These are phyloP conservation scores for Aspergillus texensis DNA, from an alignment of 2,329 filamentous ascomycete species.

Conservation along the genomic window DNA sequence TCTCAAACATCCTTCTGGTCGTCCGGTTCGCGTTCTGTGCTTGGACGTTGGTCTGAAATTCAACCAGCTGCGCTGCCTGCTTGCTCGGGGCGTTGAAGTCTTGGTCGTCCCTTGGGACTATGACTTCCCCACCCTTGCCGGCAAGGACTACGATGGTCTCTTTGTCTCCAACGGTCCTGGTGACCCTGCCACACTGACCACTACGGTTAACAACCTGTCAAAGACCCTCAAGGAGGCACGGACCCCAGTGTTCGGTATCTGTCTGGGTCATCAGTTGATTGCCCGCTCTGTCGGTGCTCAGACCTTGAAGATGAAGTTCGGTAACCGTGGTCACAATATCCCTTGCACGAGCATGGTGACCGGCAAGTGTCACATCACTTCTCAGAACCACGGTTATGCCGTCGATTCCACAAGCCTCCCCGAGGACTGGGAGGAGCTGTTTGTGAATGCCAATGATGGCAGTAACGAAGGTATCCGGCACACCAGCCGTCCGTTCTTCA, in stretches of 20 bases:
- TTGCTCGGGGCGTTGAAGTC: slow-evolving; percentile 89
- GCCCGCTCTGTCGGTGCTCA: slow-evolving; percentile 82
- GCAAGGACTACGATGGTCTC: slow-evolving; percentile 88
- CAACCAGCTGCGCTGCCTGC: slow-evolving; percentile 93
- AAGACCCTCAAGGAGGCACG: slow-evolving; percentile 75
- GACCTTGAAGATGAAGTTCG: slow-evolving; percentile 98
- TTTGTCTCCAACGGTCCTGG: slow-evolving; percentile 98
- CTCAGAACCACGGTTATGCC: slow-evolving; percentile 96
- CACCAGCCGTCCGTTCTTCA: slow-evolving; percentile 84
- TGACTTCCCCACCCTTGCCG: slow-evolving; percentile 75
- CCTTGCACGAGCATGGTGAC: slow-evolving; percentile 95
- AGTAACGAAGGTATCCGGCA: slow-evolving; percentile 98
- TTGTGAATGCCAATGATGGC: slow-evolving; percentile 96
- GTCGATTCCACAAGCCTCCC: slow-evolving; percentile 80
- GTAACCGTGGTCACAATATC: slow-evolving; percentile 98
- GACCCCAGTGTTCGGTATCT: slow-evolving; percentile 93
- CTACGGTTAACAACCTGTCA: slow-evolving; percentile 77
- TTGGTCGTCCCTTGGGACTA: slow-evolving; percentile 96
- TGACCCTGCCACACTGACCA: slow-evolving; percentile 82
- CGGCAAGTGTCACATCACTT: slow-evolving; percentile 97
- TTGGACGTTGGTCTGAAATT: slow-evolving; percentile 98
- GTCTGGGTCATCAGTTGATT: slow-evolving; percentile 89
- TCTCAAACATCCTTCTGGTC: slow-evolving; percentile 85
- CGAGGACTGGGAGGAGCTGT: slow-evolving; percentile 85
- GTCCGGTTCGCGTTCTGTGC: slow-evolving; percentile 82